These are phyloP conservation scores for Alternaria consortialis DNA, from an alignment of 2,329 filamentous ascomycete genomes.

Conservation along the genomic window DNA sequence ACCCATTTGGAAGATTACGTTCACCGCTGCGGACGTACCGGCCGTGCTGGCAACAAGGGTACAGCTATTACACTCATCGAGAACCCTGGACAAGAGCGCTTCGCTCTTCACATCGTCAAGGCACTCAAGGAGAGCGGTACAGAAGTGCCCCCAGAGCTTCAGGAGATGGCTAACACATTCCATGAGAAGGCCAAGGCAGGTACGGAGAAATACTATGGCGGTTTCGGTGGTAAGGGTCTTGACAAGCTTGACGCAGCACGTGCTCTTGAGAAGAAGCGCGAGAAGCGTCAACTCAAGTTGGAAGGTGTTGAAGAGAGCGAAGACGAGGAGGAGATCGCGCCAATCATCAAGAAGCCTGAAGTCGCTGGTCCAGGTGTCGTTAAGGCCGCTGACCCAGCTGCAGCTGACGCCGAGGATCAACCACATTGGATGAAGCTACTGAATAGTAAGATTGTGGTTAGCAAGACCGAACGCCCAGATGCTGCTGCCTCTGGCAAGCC, in stretches of 20 bases:
- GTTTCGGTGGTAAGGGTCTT: slow-evolving; percentile 94
- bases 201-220: slow-evolving; percentile 84
- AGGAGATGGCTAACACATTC: slow-evolving; percentile 72
- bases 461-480: slow-evolving; percentile 69
- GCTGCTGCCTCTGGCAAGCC: slow-evolving; percentile 65
- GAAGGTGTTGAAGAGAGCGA: slow-evolving; percentile 89
- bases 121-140: slow-evolving; percentile 93
- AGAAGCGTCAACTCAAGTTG: slow-evolving; percentile 79
- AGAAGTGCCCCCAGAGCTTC: slow-evolving; percentile 74
- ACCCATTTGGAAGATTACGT: slow-evolving; percentile 98
- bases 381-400: slow-evolving; percentile 31
- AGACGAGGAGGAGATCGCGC: slow-evolving; percentile 74
- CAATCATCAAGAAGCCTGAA: slow-evolving; percentile 66
- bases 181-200: slow-evolving; percentile 91
- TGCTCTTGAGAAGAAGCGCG: slow-evolving; percentile 83
- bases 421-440: slow-evolving; percentile 54
- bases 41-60: slow-evolving; percentile 91
- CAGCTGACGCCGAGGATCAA: slow-evolving; percentile 32
- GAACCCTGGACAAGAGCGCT: slow-evolving; percentile 90
- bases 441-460: slow-evolving; percentile 76
- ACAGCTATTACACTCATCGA: slow-evolving; percentile 96
- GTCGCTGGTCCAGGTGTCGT: slow-evolving; percentile 48
- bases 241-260: slow-evolving; percentile 91
- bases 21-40: slow-evolving; percentile 91
- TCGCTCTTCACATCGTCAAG: slow-evolving; percentile 86